phyloP scores from a whole-genome alignment of 345 rosid genomes.

The Populus deltoides region DNA sequence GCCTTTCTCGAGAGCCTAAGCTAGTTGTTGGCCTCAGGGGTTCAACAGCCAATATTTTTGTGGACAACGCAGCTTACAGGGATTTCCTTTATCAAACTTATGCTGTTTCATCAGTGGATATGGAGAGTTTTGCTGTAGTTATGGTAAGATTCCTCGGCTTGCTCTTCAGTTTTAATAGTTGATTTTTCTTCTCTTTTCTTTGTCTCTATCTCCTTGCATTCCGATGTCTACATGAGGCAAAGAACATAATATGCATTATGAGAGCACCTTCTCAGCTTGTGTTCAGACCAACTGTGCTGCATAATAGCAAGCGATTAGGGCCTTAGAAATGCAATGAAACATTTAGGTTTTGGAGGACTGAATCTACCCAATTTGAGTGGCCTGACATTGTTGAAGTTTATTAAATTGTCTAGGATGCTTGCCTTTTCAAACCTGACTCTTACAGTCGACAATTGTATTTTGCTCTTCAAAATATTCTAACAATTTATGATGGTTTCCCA shows the following conservation, averaged over 20 bases:
- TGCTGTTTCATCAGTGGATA: constrained; percentile 45
- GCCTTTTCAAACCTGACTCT: too few species aligned
- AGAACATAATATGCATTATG: too few species aligned
- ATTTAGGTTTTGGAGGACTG: too few species aligned
- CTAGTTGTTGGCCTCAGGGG: constrained; percentile 43
- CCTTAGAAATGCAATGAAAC: too few species aligned
- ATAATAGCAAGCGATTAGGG: too few species aligned
- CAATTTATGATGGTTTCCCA: neutral
- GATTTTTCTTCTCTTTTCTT: neutral
- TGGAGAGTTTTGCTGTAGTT: constrained; percentile 55
- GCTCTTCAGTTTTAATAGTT: neutral
- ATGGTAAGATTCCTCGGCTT: constrained; percentile 22
- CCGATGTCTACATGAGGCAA: too few species aligned
- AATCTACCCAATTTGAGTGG: neutral
- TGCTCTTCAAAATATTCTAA: neutral
- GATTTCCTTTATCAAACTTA: constrained; percentile 36
- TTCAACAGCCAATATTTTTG: constrained; percentile 46
- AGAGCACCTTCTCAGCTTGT: too few species aligned
- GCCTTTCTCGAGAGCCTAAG: constrained; percentile 44
- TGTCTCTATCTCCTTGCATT: too few species aligned
- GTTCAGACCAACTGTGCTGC: too few species aligned
- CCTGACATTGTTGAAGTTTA: neutral
- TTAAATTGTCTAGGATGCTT: neutral
- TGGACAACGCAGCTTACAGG: constrained; percentile 50
- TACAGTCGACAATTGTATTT: neutral